Evolutionary conservation across 306 rosid species (phyloP).

Genomic region (Lathyrus aphaca): DNA sequence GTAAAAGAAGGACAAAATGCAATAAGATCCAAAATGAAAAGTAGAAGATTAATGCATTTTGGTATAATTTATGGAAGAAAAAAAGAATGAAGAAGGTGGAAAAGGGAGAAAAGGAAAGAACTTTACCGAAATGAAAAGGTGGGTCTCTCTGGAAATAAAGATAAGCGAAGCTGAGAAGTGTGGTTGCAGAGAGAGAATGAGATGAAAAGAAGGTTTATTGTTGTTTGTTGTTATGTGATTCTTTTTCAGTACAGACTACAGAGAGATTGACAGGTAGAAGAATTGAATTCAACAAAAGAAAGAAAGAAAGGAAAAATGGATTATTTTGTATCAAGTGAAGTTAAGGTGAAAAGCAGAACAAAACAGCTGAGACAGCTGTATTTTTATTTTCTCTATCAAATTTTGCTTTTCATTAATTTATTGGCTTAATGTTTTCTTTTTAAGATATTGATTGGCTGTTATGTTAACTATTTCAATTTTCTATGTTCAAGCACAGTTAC

Average conservation of each 20-base stretch:
- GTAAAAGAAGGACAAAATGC: conserved; percentile 34
- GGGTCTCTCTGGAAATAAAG: conserved; percentile 1
- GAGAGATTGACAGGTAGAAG: background rate
- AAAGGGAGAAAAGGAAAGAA: conserved; percentile 34
- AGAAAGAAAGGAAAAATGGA: background rate
- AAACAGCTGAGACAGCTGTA: background rate
- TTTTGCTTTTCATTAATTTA: background rate
- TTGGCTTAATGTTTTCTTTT: background rate
- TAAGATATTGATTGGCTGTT: background rate
- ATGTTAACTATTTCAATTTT: no score
- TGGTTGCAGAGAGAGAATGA: conserved; percentile 12
- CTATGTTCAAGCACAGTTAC: no score
- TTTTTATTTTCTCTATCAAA: background rate
- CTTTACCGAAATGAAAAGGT: conserved; percentile 47
- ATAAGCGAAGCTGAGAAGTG: background rate
- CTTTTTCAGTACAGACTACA: background rate
- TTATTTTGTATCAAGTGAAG: background rate
- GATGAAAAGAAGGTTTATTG: background rate
- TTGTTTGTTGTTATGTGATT: background rate
- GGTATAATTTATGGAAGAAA: conserved; percentile 6
- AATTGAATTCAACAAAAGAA: background rate
- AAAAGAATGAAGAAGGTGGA: conserved; percentile 15
- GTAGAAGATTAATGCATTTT: conserved; percentile 32
- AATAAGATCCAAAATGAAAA: conserved; percentile 47
- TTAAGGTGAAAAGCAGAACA: background rate